Conservation (phyloP, 2,329 filamentous ascomycete species). For the Ascochyta viciae-villosae region DNA sequence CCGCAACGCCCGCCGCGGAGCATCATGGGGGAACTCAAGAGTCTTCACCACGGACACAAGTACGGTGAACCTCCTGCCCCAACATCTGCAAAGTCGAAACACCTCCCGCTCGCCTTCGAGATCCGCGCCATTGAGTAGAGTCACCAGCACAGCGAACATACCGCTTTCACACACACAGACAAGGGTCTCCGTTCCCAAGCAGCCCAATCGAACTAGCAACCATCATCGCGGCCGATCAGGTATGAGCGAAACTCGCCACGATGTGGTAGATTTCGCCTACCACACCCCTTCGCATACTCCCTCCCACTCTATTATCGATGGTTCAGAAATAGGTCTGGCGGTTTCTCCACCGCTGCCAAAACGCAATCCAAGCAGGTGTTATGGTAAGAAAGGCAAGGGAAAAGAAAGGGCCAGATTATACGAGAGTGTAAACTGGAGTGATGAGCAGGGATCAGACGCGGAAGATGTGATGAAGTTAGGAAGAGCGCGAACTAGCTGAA, state of each 20-base stretch:
- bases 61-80: conserved; percentile 4
- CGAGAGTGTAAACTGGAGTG: neutral
- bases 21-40: conserved; percentile 16
- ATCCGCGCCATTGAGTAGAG: conserved; percentile 6
- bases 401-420: neutral
- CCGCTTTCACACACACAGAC: conserved; percentile 2
- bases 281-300: neutral
- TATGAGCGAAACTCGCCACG: neutral
- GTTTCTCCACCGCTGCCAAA: conserved; percentile 2
- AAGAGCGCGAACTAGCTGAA: conserved; percentile 1
- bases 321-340: conserved; percentile 2
- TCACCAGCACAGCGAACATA: neutral
- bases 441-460: neutral
- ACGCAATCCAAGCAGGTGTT: neutral
- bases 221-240: neutral
- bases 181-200: neutral
- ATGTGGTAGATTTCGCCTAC: conserved; percentile 3
- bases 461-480: conserved; percentile 2
- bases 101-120: conserved; percentile 4
- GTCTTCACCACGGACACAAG: conserved; percentile 3
- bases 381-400: neutral
- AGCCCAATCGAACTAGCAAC: neutral
- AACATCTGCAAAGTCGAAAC: neutral
- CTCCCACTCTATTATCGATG: neutral
- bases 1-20: conserved; percentile 11